These are phyloP conservation scores for Parasitella parasitica DNA, from an alignment of 371 early-diverging fungal genomes.

Conservation along the genomic window DNA sequence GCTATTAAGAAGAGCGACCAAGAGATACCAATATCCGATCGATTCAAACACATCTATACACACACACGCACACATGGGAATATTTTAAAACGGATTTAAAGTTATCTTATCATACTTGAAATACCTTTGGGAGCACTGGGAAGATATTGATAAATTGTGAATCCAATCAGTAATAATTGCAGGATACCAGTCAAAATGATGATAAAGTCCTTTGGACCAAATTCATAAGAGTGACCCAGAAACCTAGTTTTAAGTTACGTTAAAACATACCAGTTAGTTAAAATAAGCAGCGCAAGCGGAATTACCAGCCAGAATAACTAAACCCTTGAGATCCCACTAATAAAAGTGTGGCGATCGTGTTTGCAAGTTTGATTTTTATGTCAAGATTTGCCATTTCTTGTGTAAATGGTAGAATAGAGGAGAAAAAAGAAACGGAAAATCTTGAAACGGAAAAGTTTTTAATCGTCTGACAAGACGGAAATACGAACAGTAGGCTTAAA, in stretches of 20 bases:
- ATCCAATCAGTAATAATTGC: conserved; percentile 40
- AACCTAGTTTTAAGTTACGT: conserved; percentile 23
- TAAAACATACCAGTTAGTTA: background rate
- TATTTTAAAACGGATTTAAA: no score
- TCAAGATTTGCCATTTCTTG: conserved; percentile 38
- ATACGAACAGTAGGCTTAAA: no score
- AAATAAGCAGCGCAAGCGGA: no score
- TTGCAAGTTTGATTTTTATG: conserved; percentile 42
- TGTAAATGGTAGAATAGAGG: conserved; percentile 1
- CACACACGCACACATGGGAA: no score
- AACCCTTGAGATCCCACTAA: conserved; percentile 41
- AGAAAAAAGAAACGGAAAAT: conserved; percentile 2
- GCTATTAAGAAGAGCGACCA: conserved; percentile 37
- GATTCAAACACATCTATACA: conserved; percentile 40
- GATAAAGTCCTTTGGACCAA: conserved; percentile 39
- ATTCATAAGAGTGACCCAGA: conserved; percentile 31
- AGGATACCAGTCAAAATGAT: conserved; percentile 33
- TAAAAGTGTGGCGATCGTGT: conserved; percentile 40
- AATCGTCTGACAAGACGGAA: background rate
- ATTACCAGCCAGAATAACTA: conserved; percentile 34
- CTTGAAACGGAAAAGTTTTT: background rate
- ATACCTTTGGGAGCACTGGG: conserved; percentile 52
- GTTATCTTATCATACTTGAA: background rate
- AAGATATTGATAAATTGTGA: conserved; percentile 50
- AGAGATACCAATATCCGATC: conserved; percentile 46